Percentiles rank a stretch among this genome's conserved stretches.
These are phyloP conservation scores for Epichloe festucae DNA, from an alignment of 2,329 filamentous ascomycete genomes.

Conservation along the genomic window DNA sequence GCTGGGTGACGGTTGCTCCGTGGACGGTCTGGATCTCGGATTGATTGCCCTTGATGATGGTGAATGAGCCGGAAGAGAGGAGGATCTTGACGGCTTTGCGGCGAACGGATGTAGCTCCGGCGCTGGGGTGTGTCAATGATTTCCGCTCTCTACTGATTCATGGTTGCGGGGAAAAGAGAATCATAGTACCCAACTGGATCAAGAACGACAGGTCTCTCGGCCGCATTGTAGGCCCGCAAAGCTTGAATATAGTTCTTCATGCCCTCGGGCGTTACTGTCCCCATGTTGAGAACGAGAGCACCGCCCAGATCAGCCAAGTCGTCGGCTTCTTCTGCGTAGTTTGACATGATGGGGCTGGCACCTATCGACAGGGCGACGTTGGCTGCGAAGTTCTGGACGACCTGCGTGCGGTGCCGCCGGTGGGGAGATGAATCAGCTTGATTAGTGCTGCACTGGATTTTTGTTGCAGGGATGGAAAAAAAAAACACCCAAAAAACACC, in stretches of 20 bases:
- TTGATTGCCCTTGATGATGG: slow-evolving; percentile 90
- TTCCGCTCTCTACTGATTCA: too few relatives aligned
- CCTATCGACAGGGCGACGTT: slow-evolving; percentile 79
- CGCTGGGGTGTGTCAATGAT: slow-evolving; percentile 25
- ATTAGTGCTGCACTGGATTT: too few relatives aligned
- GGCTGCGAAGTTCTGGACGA: slow-evolving; percentile 89
- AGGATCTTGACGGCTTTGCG: slow-evolving; percentile 58
- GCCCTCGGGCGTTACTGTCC: slow-evolving; percentile 68
- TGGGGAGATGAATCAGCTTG: too few relatives aligned
- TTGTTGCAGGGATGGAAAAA: too few relatives aligned
- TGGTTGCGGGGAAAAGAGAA: not conserved
- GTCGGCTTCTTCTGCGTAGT: slow-evolving; percentile 66
- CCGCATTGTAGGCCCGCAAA: slow-evolving; percentile 66
- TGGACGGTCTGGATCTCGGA: slow-evolving; percentile 68
- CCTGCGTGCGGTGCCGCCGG: slow-evolving; percentile 15
- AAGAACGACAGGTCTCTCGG: slow-evolving; percentile 62
- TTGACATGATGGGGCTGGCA: slow-evolving; percentile 88
- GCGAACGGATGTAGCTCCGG: slow-evolving; percentile 66
- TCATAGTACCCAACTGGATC: slow-evolving; percentile 67
- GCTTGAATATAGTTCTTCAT: slow-evolving; percentile 61
- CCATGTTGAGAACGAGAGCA: slow-evolving; percentile 86
- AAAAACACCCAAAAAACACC: not conserved
- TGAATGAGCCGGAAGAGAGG: slow-evolving; percentile 61
- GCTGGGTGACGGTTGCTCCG: slow-evolving; percentile 45
- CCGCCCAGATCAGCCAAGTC: slow-evolving; percentile 71